Evolutionary conservation across 2,329 filamentous ascomycete genomes (phyloP), one percentile per base, ranked within the genome.

Genomic region (Phoma herbarum): DNA sequence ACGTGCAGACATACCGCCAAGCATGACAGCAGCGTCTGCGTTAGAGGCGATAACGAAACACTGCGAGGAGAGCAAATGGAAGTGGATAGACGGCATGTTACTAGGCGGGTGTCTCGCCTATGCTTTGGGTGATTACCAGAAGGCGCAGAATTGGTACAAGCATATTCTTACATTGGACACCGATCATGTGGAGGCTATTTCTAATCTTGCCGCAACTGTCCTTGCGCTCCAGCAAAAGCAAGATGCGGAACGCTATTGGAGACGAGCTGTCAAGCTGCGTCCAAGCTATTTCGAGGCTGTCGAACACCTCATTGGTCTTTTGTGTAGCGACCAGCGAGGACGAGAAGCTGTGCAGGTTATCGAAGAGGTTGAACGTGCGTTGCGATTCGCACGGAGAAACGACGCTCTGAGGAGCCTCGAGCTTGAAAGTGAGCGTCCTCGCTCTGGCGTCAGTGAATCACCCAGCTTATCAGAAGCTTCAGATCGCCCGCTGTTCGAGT

Each of bases 241-340:
- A 46, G 94, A 98, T 71, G 95, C 95, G 7, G 90, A 97, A 73
- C 84, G 88, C 57, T 86, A 93, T 71, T 99, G 95, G 95, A 82
- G 90, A 64, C 87, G 86, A 60, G 93, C 93, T n/a, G 88, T 98
- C 25, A 90, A 88, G 71, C 81, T 91, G 57, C 88, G 91, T 9
- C 95, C 95, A 0, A 90, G 88, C 72, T 96, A 96, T 77, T 90
- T 99, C 57, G 95, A 99, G 79, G 93, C 95, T 8, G 92, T 95
- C 2, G 95, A 99, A 75, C 93, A 98, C 80, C 84, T 99, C 1
- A 91, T 98, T 28, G 92, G 93, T 1, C 81, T 98, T 45, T 78
- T 98, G 18, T 97, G 94, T 73, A 87, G 85, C 47, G 91, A 88
- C 60, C 90, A 96, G 57, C 86, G 93, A 62, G 90, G 88, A 47